Evolutionary conservation across 768 basidiomycete species (phyloP).

Genomic region (Xerocomellus amylosporus): DNA sequence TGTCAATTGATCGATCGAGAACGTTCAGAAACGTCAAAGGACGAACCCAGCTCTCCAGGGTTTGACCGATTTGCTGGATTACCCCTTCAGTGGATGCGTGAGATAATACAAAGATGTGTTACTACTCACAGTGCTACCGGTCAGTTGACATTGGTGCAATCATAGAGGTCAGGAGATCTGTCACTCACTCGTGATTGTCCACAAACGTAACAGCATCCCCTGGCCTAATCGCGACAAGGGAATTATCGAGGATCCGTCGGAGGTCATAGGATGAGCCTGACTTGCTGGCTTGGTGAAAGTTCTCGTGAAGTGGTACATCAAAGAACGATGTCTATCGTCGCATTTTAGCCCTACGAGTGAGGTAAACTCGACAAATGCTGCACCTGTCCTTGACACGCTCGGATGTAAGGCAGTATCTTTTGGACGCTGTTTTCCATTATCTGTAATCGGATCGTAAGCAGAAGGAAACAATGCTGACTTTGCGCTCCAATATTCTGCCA

Average conservation of each 20-base stretch:
- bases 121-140: constrained; percentile 59
- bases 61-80: constrained; percentile 63
- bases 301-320: constrained; percentile 86
- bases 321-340: constrained; percentile 74
- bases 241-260: constrained; percentile 65
- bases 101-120: constrained; percentile 9
- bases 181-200: constrained; percentile 81
- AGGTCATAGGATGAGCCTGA: constrained; percentile 69
- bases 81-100: not conserved
- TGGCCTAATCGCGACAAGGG: constrained; percentile 66
- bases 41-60: constrained; percentile 79
- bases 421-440: constrained; percentile 38
- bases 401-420: constrained; percentile 55
- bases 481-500: constrained; percentile 82
- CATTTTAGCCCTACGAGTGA: not conserved
- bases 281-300: constrained; percentile 75
- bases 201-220: constrained; percentile 87
- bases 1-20: not conserved
- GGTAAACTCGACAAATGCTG: constrained; percentile 9
- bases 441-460: not conserved
- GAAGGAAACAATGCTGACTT: constrained; percentile 42
- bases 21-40: not conserved
- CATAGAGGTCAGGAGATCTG: not conserved
- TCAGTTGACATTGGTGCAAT: not conserved
- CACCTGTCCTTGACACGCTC: constrained; percentile 65